Percentiles rank a stretch among this genome's conserved stretches.
phyloP scores from a whole-genome alignment of 2,329 filamentous ascomycete genomes.

The Penicillium rolfsii region DNA sequence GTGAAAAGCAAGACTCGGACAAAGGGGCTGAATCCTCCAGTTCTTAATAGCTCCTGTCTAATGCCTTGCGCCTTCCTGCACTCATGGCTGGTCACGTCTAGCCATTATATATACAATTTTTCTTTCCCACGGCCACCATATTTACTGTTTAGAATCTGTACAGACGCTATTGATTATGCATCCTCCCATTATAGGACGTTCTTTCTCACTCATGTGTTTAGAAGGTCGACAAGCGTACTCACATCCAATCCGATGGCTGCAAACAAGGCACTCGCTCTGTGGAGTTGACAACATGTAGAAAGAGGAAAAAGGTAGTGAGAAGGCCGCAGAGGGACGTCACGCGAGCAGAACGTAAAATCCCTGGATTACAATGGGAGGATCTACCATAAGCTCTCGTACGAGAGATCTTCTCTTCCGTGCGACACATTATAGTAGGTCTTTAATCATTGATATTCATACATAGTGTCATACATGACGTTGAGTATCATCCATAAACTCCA shows the following conservation, averaged over 20 bases:
- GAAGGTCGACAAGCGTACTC: too few species aligned
- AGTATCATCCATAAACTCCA: neutral
- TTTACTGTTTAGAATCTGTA: constrained; percentile 16
- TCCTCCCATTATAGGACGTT: neutral
- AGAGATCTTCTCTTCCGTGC: neutral
- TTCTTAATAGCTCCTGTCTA: constrained; percentile 13
- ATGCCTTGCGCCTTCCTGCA: neutral
- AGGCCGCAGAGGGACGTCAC: too few species aligned
- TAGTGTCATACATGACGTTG: neutral
- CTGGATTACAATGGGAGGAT: neutral
- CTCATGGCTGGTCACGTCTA: neutral
- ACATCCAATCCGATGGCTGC: too few species aligned
- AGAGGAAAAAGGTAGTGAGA: too few species aligned
- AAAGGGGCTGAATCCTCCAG: constrained; percentile 20
- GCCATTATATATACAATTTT: constrained; percentile 17
- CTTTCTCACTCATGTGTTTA: too few species aligned
- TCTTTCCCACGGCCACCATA: constrained; percentile 5
- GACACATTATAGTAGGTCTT: neutral
- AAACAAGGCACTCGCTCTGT: too few species aligned
- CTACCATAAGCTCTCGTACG: neutral
- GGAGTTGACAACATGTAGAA: too few species aligned
- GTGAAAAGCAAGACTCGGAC: constrained; percentile 17
- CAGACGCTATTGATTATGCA: constrained; percentile 16
- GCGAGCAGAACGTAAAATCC: too few species aligned
- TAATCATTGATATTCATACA: neutral